These are phyloP conservation scores for Gossypium sturtianum DNA, from an alignment of 345 rosid species.

Conservation along the genomic window DNA sequence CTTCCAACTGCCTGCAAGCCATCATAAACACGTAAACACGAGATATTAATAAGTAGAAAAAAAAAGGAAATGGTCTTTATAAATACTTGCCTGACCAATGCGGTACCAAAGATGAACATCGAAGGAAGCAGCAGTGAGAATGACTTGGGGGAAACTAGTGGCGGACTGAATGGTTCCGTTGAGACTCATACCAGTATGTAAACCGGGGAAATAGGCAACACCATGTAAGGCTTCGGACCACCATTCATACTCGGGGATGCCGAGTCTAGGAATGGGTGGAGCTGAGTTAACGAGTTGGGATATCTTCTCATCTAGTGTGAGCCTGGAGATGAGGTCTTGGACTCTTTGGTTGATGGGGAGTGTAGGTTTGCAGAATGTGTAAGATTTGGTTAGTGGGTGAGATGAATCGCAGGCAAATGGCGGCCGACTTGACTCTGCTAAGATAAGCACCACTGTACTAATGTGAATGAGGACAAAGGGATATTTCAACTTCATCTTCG, in stretches of 20 bases:
- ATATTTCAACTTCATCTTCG: neutral
- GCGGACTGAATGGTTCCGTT: conserved; percentile 51
- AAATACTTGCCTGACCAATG: conserved; percentile 60
- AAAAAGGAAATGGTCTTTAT: neutral
- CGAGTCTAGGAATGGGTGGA: conserved; percentile 65
- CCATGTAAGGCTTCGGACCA: conserved; percentile 97
- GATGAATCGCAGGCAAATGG: conserved; percentile 61
- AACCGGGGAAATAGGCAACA: conserved; percentile 28
- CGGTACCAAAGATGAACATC: conserved; percentile 66
- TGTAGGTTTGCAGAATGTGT: conserved; percentile 48
- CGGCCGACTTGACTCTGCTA: conserved; percentile 30
- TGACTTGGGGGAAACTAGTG: conserved; percentile 91
- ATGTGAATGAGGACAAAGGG: neutral
- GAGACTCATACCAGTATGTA: conserved; percentile 46
- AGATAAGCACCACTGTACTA: neutral
- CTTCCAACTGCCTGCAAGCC: conserved; percentile 41
- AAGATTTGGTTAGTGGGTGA: conserved; percentile 37
- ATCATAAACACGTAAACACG: neutral
- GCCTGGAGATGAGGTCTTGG: conserved; percentile 61
- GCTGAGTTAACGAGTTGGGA: conserved; percentile 73
- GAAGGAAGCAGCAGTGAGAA: conserved; percentile 76
- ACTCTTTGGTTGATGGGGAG: conserved; percentile 55
- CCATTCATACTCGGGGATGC: conserved; percentile 78
- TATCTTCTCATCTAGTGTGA: conserved; percentile 75
- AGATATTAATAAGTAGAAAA: neutral